Percentiles rank a stretch among this genome's conserved stretches.
phyloP scores from a whole-genome alignment of 1,284 basidiomycete species.

The Naganishia sp. region DNA sequence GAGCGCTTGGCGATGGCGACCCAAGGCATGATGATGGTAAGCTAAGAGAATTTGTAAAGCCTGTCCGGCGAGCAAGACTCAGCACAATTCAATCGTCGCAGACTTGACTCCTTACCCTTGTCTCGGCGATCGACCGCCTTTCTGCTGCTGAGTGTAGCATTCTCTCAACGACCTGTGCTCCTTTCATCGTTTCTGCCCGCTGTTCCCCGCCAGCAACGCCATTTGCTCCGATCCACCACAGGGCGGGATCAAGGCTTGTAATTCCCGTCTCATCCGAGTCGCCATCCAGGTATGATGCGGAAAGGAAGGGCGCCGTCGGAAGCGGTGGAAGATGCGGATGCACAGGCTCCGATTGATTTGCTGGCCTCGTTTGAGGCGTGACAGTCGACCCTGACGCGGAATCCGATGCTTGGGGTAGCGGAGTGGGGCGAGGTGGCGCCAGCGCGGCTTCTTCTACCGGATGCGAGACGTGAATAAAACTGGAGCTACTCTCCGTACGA shows the following conservation, averaged over 20 bases:
- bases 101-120: slow-evolving; percentile 30
- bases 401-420: not conserved
- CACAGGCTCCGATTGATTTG: not conserved
- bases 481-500: slow-evolving; percentile 25
- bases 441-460: slow-evolving; percentile 27
- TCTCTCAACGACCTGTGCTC: slow-evolving; percentile 36
- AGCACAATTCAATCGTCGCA: not conserved
- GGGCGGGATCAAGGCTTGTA: slow-evolving; percentile 30
- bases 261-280: slow-evolving; percentile 26
- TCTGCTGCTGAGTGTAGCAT: slow-evolving; percentile 42
- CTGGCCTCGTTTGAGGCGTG: not conserved
- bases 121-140: slow-evolving; percentile 63
- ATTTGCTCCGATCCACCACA: slow-evolving; percentile 34
- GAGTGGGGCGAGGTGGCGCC: not conserved
- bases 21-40: slow-evolving; percentile 74
- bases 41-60: slow-evolving; percentile 62
- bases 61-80: slow-evolving; percentile 56
- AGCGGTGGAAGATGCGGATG: not conserved
- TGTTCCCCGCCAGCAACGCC: slow-evolving; percentile 33
- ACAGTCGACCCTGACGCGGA: slow-evolving; percentile 19
- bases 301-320: slow-evolving; percentile 16
- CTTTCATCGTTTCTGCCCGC: slow-evolving; percentile 35
- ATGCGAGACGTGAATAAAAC: slow-evolving; percentile 48
- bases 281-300: slow-evolving; percentile 32
- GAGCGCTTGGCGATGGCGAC: slow-evolving; percentile 66